phyloP scores from a whole-genome alignment of 345 rosid genomes.

The Nasturtium officinale region DNA sequence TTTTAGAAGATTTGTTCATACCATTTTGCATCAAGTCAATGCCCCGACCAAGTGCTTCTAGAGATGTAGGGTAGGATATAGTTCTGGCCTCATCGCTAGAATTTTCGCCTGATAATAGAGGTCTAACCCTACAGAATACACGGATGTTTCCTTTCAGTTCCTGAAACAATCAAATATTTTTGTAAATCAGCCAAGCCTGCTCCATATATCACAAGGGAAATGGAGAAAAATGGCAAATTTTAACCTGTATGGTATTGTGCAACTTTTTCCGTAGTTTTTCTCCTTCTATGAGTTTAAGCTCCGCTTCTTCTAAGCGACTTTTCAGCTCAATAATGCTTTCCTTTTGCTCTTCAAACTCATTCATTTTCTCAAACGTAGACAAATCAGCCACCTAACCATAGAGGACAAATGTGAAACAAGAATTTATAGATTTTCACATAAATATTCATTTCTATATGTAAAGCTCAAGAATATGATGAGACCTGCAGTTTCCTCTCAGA shows the following conservation, averaged over 20 bases:
- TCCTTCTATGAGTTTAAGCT: slow-evolving; percentile 84
- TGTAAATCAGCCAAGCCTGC: slow-evolving; percentile 6
- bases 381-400: slow-evolving; percentile 67
- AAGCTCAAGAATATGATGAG: slow-evolving; percentile 24
- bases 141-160: slow-evolving; percentile 98
- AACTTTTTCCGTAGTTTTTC: slow-evolving; percentile 90
- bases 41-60: slow-evolving; percentile 79
- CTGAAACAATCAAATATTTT: slow-evolving; percentile 48
- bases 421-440: slow-evolving; percentile 1
- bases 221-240: background rate
- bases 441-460: background rate
- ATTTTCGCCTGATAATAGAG: slow-evolving; percentile 72
- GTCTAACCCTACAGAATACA: slow-evolving; percentile 95
- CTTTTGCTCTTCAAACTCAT: slow-evolving; percentile 74
- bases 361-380: slow-evolving; percentile 73
- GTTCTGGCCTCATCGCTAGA: slow-evolving; percentile 58
- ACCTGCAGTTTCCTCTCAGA: slow-evolving; percentile 82
- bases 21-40: slow-evolving; percentile 84
- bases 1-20: slow-evolving; percentile 32
- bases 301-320: slow-evolving; percentile 73
- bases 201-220: background rate
- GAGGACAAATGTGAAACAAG: slow-evolving; percentile 3
- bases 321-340: slow-evolving; percentile 63
- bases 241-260: slow-evolving; percentile 95
- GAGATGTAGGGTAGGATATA: slow-evolving; percentile 72